These are phyloP conservation scores for Claviceps cyperi DNA, from an alignment of 2,329 filamentous ascomycete species.

Conservation along the genomic window DNA sequence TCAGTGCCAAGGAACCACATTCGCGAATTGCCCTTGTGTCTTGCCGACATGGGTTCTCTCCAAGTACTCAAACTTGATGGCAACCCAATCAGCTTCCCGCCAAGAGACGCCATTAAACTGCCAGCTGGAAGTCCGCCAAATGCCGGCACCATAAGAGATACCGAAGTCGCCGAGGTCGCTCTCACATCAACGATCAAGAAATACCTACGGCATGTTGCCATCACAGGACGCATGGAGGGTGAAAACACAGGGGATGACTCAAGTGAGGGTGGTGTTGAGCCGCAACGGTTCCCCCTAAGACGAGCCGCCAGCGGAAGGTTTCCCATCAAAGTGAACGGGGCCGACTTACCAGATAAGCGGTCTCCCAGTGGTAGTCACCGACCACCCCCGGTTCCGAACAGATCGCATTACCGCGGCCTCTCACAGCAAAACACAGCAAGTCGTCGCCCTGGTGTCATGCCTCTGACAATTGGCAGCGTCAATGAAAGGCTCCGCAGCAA, in stretches of 20 bases:
- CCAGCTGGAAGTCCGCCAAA: conserved; percentile 40
- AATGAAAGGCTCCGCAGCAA: conserved; percentile 55
- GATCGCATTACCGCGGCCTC: conserved; percentile 63
- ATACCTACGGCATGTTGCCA: conserved; percentile 38
- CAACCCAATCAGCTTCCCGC: conserved; percentile 72
- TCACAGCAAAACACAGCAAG: conserved; percentile 52
- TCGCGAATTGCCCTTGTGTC: conserved; percentile 64
- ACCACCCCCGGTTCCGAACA: conserved; percentile 61
- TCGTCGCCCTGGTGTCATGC: conserved; percentile 60
- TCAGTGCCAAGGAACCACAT: conserved; percentile 80
- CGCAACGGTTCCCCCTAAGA: conserved; percentile 55
- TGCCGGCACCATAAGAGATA: conserved; percentile 38
- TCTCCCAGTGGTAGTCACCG: conserved; percentile 49
- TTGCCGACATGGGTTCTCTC: conserved; percentile 81
- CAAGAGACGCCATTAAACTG: conserved; percentile 51
- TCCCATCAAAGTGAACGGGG: conserved; percentile 58
- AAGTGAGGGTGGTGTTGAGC: conserved; percentile 60
- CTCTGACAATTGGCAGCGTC: conserved; percentile 50
- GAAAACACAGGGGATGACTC: conserved; percentile 45
- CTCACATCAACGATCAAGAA: conserved; percentile 48
- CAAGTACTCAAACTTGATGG: conserved; percentile 82
- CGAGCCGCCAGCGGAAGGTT: conserved; percentile 51
- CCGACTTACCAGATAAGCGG: conserved; percentile 51
- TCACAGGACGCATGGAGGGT: conserved; percentile 36
- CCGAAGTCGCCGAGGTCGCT: conserved; percentile 46